Evolutionary conservation across 2,329 filamentous ascomycete genomes (phyloP).

Genomic region (Metarhizium humberi): DNA sequence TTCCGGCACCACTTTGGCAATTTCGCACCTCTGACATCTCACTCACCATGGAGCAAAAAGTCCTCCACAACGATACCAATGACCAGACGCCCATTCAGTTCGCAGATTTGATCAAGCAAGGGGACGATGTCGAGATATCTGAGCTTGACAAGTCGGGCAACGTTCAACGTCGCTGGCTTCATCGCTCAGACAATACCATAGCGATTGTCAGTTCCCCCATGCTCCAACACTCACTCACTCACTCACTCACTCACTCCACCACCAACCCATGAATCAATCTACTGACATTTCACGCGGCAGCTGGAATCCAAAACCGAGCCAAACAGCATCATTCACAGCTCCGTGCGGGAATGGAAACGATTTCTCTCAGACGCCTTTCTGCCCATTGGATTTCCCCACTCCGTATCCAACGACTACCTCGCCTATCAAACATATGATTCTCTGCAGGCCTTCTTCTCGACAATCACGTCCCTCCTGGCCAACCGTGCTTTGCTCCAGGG

Average conservation of each 20-base stretch:
- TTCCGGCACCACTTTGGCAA: background rate
- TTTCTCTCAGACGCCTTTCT: conserved; percentile 62
- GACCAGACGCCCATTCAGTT: conserved; percentile 9
- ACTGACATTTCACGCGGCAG: conserved; percentile 10
- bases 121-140: conserved; percentile 19
- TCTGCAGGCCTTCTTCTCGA: conserved; percentile 74
- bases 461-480: conserved; percentile 70
- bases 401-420: conserved; percentile 76
- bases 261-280: background rate
- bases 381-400: conserved; percentile 80
- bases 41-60: background rate
- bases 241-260: too few species aligned
- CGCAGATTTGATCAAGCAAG: conserved; percentile 14
- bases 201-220: conserved; percentile 14
- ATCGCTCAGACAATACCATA: conserved; percentile 16
- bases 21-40: too few species aligned
- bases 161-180: conserved; percentile 24
- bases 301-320: conserved; percentile 12
- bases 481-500: conserved; percentile 72
- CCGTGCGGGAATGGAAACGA: conserved; percentile 26
- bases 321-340: conserved; percentile 17
- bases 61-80: background rate
- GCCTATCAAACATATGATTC: conserved; percentile 65
- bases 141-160: conserved; percentile 30
- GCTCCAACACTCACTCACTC: background rate